Evolutionary conservation across 225 moss, liverwort and hornwort species (phyloP).

Genomic region (Asterella californica): DNA sequence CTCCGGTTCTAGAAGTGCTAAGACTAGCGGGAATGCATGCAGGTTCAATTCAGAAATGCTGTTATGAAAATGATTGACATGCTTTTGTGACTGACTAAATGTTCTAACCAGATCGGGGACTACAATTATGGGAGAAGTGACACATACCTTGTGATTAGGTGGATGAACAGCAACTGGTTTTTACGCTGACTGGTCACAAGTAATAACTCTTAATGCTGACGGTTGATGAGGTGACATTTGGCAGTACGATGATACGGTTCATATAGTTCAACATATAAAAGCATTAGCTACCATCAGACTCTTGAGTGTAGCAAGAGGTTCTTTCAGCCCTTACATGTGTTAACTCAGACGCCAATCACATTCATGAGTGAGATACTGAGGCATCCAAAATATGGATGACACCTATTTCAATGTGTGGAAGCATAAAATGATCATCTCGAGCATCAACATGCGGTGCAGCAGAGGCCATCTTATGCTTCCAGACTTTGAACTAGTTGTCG

Average conservation of each 20-base stretch:
- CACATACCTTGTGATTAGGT: slow-evolving; percentile 6
- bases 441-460: neutral
- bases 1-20: neutral
- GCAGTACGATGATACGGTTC: slow-evolving; percentile 3
- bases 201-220: slow-evolving; percentile 5
- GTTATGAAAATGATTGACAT: slow-evolving; percentile 6
- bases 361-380: slow-evolving; percentile 15
- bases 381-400: slow-evolving; percentile 19
- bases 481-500: slow-evolving; percentile 24
- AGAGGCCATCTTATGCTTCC: slow-evolving; percentile 24
- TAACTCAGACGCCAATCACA: slow-evolving; percentile 8
- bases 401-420: slow-evolving; percentile 26
- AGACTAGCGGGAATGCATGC: neutral
- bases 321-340: slow-evolving; percentile 8
- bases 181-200: slow-evolving; percentile 14
- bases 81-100: slow-evolving; percentile 1
- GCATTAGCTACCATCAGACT: slow-evolving; percentile 6
- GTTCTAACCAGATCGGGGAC: slow-evolving; percentile 10
- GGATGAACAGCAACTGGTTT: slow-evolving; percentile 6
- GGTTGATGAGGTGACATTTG: slow-evolving; percentile 5
- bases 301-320: slow-evolving; percentile 9
- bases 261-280: slow-evolving; percentile 6
- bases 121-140: neutral
- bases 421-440: slow-evolving; percentile 20
- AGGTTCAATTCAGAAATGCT: neutral